phyloP scores from a whole-genome alignment of 805 yeast species.

The Lipomyces yamadae region DNA sequence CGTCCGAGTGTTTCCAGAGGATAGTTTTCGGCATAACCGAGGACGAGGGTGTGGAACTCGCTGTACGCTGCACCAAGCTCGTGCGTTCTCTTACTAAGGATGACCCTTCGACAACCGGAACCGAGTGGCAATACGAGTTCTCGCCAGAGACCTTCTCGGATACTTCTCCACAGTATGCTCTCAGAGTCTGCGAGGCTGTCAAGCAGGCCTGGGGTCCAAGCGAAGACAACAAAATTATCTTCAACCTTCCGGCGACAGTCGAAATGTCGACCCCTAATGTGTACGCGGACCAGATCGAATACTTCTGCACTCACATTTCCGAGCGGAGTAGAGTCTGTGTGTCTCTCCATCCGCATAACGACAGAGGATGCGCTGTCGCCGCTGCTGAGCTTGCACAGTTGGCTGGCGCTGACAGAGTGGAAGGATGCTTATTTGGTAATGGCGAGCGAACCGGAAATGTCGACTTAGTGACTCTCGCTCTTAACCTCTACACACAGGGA shows the following conservation, averaged over 20 bases:
- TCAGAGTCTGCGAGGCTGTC: constrained; percentile 74
- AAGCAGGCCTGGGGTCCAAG: constrained; percentile 76
- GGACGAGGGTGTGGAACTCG: constrained; percentile 61
- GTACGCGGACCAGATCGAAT: constrained; percentile 84
- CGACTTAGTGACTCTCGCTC: constrained; percentile 76
- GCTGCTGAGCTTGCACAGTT: constrained; percentile 81
- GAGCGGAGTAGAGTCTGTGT: constrained; percentile 74
- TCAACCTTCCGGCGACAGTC: constrained; percentile 84
- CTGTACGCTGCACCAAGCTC: constrained; percentile 64
- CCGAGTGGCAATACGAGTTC: constrained; percentile 76
- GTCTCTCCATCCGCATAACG: constrained; percentile 82
- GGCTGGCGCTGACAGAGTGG: constrained; percentile 89
- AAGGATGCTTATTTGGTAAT: constrained; percentile 83
- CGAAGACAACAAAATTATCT: constrained; percentile 67
- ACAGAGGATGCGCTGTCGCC: constrained; percentile 88
- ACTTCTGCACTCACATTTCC: constrained; percentile 62
- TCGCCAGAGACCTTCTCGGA: constrained; percentile 83
- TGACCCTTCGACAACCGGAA: constrained; percentile 56
- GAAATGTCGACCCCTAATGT: constrained; percentile 82
- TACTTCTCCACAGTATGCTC: constrained; percentile 65
- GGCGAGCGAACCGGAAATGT: constrained; percentile 91
- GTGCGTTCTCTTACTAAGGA: constrained; percentile 74
- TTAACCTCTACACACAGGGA: constrained; percentile 81
- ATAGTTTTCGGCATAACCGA: constrained; percentile 67
- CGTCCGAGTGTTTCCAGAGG: constrained; percentile 73